Base-by-base conservation (phyloP, 495 filamentous ascomycete genomes). In the Penicillium nucicola region DNA sequence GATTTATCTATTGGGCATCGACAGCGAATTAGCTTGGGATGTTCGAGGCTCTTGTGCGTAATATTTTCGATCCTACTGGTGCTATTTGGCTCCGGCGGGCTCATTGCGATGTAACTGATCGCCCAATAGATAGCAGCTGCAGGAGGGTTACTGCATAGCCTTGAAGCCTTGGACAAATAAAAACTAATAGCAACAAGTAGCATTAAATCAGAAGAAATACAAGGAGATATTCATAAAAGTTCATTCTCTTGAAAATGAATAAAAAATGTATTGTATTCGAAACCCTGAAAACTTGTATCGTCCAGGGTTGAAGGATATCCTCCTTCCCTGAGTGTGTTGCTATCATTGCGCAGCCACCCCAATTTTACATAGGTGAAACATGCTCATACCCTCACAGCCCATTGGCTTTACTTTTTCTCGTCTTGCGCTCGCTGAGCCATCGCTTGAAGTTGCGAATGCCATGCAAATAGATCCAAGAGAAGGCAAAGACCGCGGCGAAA, bases 391-490 rank as follows among this genome's bases (percentile, higher is more conserved):
- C 10, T 45, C 42, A 45, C 31, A 18, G 10, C 15, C 22, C 37
- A 33, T 25, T 43, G 32, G 33, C 14, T 33, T 46, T 49, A 18
- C 32, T 44, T 48, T 67, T 70, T 48, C 48, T 70, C 36, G 76
- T 57, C 62, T 70, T 76, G 47, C 71, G 67, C 7, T 61, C 61
- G 62, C 70, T 77, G 15, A 79, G 36, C 56, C 65, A 60, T 2
- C 46, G 56, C 62, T 69, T 77, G n/a, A 77, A 41, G 44, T 67
- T 63, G 14, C 64, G 58, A 19, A 70, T 42, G 0, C 78, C 79
- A 48, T 77, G 72, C 6, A 81, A 65, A 60, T 79, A 80, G 2
- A 81, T 48, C 79, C 75, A 84, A 1, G 77, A 80, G 36, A 76
- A 67, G 7, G 68, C 5, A 34, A 80, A 83, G 12, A 82, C 69